Conservation (phyloP, 1,284 basidiomycete species). For the Taiwanofungus camphoratus region DNA sequence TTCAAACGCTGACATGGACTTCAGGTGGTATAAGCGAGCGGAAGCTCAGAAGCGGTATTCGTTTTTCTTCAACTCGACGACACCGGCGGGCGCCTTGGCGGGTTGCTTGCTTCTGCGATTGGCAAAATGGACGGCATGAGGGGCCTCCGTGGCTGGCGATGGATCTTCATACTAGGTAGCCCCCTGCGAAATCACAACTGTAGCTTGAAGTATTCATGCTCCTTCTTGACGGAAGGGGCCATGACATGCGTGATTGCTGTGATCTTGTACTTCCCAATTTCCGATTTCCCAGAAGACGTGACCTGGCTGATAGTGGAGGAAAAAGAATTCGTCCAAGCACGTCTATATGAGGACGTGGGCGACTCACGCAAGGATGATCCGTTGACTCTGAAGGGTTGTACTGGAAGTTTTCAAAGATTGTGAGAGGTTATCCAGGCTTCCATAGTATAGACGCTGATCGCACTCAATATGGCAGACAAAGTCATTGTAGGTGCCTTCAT, state of each 20-base stretch:
- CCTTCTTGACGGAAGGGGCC: constrained; percentile 27
- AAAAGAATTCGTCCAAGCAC: constrained; percentile 26
- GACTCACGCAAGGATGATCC: constrained; percentile 20
- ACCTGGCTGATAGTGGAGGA: constrained; percentile 25
- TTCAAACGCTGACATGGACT: not conserved
- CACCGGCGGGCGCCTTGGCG: constrained; percentile 30
- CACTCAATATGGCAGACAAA: constrained; percentile 20
- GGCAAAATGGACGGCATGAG: constrained; percentile 31
- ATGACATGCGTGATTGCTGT: constrained; percentile 28
- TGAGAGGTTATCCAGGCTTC: too few relatives aligned
- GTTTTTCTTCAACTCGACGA: constrained; percentile 32
- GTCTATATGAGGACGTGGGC: constrained; percentile 27
- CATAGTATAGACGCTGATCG: not conserved
- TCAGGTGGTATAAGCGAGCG: constrained; percentile 32
- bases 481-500: constrained; percentile 27
- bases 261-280: constrained; percentile 24
- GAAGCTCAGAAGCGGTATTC: constrained; percentile 33
- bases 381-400: constrained; percentile 17
- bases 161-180: constrained; percentile 40
- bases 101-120: constrained; percentile 30
- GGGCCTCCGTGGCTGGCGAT: constrained; percentile 30
- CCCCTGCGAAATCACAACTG: constrained; percentile 4
- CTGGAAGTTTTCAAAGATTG: constrained; percentile 24
- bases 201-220: not conserved
- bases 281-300: constrained; percentile 29